Conservation (phyloP, 208 protist species). For the Trypanosoma rangeli region DNA sequence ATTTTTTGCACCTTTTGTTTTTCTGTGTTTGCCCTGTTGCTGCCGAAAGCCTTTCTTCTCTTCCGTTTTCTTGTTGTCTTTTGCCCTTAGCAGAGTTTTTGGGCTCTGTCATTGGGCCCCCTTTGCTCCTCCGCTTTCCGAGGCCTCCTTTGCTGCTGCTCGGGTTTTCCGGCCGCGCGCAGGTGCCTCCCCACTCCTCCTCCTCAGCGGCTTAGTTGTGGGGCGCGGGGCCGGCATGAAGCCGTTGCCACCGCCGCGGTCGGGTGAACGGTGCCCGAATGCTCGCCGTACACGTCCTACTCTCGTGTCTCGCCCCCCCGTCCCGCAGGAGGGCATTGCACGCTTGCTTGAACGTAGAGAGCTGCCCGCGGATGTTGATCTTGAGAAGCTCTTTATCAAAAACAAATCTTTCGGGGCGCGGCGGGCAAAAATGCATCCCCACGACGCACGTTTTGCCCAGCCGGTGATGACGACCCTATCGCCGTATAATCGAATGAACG, state of each 20-base stretch:
- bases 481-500: slow-evolving; percentile 54
- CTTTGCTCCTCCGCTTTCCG: not conserved
- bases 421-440: slow-evolving; percentile 37
- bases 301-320: not conserved
- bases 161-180: not conserved
- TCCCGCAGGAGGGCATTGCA: slow-evolving; percentile 28
- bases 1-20: no score
- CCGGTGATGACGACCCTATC: slow-evolving; percentile 71
- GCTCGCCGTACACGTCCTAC: slow-evolving; percentile 14
- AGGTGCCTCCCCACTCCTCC: not conserved
- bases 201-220: not conserved
- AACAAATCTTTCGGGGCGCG: slow-evolving; percentile 57
- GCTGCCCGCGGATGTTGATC: slow-evolving; percentile 45
- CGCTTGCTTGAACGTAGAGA: slow-evolving; percentile 47
- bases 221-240: not conserved
- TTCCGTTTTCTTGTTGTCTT: not conserved
- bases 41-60: not conserved
- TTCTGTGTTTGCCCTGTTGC: no score
- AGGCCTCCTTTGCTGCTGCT: not conserved
- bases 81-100: not conserved
- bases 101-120: not conserved
- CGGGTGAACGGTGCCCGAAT: not conserved
- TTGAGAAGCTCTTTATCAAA: slow-evolving; percentile 61
- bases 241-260: slow-evolving; percentile 3
- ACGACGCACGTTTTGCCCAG: not conserved